Conservation (phyloP, 2,329 filamentous ascomycete species). For the Falciphora oryzae region DNA sequence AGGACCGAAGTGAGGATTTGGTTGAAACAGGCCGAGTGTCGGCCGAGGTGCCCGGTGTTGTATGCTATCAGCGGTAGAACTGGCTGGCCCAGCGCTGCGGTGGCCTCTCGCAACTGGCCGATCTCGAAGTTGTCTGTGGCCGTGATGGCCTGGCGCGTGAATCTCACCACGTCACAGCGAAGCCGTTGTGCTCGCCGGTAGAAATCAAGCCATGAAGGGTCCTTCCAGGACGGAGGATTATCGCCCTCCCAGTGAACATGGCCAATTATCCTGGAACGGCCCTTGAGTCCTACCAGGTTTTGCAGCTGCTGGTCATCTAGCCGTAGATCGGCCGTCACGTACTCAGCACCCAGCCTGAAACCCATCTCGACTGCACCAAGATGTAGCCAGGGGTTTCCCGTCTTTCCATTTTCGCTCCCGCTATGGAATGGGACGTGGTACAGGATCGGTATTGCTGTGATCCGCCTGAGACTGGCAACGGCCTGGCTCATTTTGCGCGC, state of each 20-base stretch:
- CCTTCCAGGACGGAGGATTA: slow-evolving; percentile 46
- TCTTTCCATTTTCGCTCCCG: slow-evolving; percentile 21
- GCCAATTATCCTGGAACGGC: slow-evolving; percentile 57
- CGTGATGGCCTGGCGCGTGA: slow-evolving; percentile 50
- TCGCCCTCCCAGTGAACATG: slow-evolving; percentile 27
- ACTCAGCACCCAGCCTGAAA: slow-evolving; percentile 57
- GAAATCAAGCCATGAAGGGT: slow-evolving; percentile 45
- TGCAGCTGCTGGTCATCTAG: slow-evolving; percentile 45
- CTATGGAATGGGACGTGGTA: slow-evolving; percentile 38
- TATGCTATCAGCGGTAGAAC: slow-evolving; percentile 54
- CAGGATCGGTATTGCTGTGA: slow-evolving; percentile 55
- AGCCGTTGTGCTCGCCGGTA: slow-evolving; percentile 53
- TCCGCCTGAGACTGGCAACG: slow-evolving; percentile 55
- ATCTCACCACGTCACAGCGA: slow-evolving; percentile 56
- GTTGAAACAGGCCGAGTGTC: slow-evolving; percentile 62
- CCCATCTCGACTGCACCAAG: slow-evolving; percentile 40
- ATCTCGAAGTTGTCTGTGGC: slow-evolving; percentile 61
- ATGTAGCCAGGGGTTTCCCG: slow-evolving; percentile 19
- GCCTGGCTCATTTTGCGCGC: slow-evolving; percentile 49
- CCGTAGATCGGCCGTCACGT: slow-evolving; percentile 55
- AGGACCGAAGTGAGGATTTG: slow-evolving; percentile 54
- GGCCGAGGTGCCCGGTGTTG: slow-evolving; percentile 58
- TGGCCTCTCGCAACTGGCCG: slow-evolving; percentile 38
- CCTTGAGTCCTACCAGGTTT: slow-evolving; percentile 44
- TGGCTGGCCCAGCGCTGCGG: slow-evolving; percentile 35